Percentiles rank a stretch among this genome's conserved stretches.
Evolutionary conservation across 2,329 filamentous ascomycete genomes (phyloP).

Genomic region (Biscogniauxia sp.): DNA sequence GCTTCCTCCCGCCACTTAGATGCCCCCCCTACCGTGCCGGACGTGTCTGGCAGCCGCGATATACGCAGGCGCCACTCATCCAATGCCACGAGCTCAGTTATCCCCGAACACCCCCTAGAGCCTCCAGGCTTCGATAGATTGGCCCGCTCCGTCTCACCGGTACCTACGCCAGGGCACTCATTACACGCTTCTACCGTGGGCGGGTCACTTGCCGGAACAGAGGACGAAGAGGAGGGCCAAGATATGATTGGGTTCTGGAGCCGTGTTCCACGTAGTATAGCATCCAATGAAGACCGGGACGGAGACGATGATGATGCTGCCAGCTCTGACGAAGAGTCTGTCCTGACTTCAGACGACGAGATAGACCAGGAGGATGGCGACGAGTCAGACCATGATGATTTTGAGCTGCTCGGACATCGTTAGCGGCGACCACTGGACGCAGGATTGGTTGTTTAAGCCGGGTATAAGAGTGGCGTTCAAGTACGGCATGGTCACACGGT

Average conservation of each 20-base stretch:
- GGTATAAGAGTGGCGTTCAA: constrained; percentile 29
- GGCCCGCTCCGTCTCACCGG: constrained; percentile 46
- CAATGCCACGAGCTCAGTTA: constrained; percentile 22
- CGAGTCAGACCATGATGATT: constrained; percentile 46
- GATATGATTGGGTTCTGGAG: constrained; percentile 61
- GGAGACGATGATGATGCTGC: constrained; percentile 29
- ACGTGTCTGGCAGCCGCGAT: constrained; percentile 22
- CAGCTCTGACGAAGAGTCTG: constrained; percentile 25
- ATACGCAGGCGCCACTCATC: constrained; percentile 35
- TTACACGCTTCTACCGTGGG: constrained; percentile 20
- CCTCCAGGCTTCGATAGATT: constrained; percentile 37
- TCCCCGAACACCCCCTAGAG: constrained; percentile 14
- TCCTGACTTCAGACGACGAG: constrained; percentile 37
- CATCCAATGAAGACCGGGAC: constrained; percentile 36
- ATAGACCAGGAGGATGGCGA: constrained; percentile 48
- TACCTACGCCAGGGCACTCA: constrained; percentile 22
- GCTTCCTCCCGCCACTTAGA: constrained; percentile 11
- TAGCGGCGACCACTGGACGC: constrained; percentile 21
- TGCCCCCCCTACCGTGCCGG: constrained; percentile 6
- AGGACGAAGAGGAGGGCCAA: constrained; percentile 49
- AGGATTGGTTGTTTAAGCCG: constrained; percentile 14
- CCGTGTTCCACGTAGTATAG: constrained; percentile 39
- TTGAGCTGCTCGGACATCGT: constrained; percentile 32
- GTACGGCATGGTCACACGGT: constrained; percentile 22
- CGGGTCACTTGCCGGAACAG: constrained; percentile 22